A percentile compares a stretch with the other conserved stretches of the same genome.
Conservation (phyloP, 2,329 filamentous ascomycete genomes). For the Colletotrichum sp. region DNA sequence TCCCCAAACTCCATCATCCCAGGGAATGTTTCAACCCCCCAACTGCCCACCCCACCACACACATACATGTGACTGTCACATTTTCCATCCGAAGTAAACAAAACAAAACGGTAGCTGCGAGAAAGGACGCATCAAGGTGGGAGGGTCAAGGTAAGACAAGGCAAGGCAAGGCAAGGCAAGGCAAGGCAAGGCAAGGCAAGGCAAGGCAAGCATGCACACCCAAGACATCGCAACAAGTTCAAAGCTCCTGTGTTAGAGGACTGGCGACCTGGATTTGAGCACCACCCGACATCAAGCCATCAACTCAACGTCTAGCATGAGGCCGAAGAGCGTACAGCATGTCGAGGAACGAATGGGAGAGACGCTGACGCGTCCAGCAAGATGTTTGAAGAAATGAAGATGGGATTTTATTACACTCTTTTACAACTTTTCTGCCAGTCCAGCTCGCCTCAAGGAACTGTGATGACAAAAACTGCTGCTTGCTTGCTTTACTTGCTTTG, state of each 20-base stretch:
- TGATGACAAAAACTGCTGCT: neutral
- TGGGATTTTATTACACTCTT: constrained; percentile 2
- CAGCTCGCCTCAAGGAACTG: neutral
- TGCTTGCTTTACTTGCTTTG: neutral
- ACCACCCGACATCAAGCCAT: neutral
- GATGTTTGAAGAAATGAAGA: neutral
- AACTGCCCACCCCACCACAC: neutral
- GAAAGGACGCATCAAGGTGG: neutral
- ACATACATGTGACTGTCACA: neutral
- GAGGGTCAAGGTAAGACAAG: neutral
- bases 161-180: neutral
- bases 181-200: too few relatives aligned
- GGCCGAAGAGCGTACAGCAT: too few relatives aligned
- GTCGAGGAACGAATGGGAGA: too few relatives aligned
- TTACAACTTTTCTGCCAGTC: neutral
- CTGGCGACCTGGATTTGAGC: accelerated
- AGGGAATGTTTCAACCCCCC: neutral
- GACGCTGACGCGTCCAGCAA: too few relatives aligned
- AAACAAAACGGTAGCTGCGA: neutral
- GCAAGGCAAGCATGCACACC: neutral
- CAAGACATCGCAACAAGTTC: neutral
- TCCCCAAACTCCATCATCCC: neutral
- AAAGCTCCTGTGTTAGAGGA: neutral
- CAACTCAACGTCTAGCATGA: too few relatives aligned
- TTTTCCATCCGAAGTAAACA: neutral